Evolutionary conservation across 2,329 filamentous ascomycete species (phyloP).

Genomic region (Aspergillus tubingensis): DNA sequence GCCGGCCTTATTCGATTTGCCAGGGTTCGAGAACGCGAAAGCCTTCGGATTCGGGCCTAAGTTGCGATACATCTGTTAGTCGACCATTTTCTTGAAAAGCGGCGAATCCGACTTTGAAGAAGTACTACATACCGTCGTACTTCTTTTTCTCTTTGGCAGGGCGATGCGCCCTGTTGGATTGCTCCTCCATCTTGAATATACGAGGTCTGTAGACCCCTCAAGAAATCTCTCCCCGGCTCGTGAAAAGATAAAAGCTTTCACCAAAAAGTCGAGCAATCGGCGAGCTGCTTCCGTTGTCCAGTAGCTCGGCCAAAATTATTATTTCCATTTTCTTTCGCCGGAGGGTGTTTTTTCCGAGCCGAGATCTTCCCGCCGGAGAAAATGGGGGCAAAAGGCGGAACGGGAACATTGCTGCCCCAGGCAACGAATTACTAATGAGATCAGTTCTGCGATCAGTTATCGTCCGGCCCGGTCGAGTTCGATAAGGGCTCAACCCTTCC

Average conservation of each 20-base stretch:
- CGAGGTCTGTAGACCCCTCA: conserved; percentile 33
- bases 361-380: conserved; percentile 17
- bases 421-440: background rate
- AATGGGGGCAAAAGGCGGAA: conserved; percentile 15
- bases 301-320: conserved; percentile 36
- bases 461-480: background rate
- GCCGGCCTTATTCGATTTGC: conserved; percentile 71
- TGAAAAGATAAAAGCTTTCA: conserved; percentile 18
- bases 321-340: conserved; percentile 29
- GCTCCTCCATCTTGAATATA: conserved; percentile 68
- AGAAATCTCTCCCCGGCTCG: conserved; percentile 10
- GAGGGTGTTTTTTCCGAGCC: conserved; percentile 29
- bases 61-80: conserved; percentile 8
- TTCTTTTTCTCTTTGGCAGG: conserved; percentile 88
- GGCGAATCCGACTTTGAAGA: background rate
- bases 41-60: conserved; percentile 82
- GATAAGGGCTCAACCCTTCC: conserved; percentile 5
- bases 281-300: conserved; percentile 17
- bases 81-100: background rate
- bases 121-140: conserved; percentile 55
- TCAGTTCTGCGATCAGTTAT: background rate
- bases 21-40: conserved; percentile 80
- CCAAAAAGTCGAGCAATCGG: conserved; percentile 16
- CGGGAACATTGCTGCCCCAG: conserved; percentile 17
- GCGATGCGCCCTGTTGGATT: conserved; percentile 82